Percentiles rank a stretch among this genome's conserved stretches.
Conservation (phyloP, 2,329 filamentous ascomycete species). For the Botrytis pseudocinerea region DNA sequence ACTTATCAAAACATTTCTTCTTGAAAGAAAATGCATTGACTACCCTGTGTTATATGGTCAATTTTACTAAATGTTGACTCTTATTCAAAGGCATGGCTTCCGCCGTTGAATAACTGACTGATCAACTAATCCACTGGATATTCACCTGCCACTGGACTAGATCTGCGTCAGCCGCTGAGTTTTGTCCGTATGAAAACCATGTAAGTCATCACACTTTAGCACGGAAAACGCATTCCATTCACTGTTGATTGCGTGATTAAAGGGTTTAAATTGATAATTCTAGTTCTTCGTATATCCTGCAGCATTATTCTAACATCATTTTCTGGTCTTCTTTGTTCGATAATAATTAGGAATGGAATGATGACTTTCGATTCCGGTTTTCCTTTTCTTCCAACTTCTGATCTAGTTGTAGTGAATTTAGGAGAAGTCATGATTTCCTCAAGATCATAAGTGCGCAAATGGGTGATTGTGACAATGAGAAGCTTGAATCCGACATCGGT, state of each 20-base stretch:
- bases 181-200: neutral
- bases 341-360: fast-evolving
- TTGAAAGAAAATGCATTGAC: too few relatives aligned
- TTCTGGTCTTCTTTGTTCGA: fast-evolving
- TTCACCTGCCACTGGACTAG: neutral
- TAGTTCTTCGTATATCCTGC: neutral
- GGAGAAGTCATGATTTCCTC: neutral
- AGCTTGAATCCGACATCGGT: neutral
- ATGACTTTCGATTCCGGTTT: neutral
- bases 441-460: neutral
- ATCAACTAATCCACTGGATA: neutral
- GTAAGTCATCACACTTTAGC: neutral
- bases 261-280: neutral
- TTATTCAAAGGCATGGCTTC: too few relatives aligned
- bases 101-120: neutral
- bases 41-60: too few relatives aligned
- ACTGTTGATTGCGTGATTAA: neutral
- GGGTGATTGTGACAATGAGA: neutral
- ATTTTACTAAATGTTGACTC: too few relatives aligned
- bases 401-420: neutral
- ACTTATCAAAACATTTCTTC: too few relatives aligned
- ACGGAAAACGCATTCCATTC: neutral
- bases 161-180: neutral
- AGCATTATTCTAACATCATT: neutral
- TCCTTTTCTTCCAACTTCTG: neutral